Percentiles rank a stretch among this genome's conserved stretches.
These are phyloP conservation scores for Nepenthes alata DNA, from an alignment of 179 eudicot genomes.

Conservation along the genomic window DNA sequence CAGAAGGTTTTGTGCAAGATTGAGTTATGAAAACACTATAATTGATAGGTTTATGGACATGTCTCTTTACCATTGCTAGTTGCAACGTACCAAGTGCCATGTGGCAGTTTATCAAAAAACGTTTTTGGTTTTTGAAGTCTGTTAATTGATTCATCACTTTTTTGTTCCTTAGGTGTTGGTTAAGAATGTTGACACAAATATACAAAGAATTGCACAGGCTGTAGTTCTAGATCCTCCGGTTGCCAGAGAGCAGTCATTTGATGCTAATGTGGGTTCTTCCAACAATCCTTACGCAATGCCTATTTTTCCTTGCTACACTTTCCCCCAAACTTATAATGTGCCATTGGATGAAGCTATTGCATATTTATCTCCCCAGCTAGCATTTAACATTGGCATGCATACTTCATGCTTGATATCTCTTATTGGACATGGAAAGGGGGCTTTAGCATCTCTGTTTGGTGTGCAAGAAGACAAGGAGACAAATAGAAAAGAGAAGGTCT, in stretches of 20 bases:
- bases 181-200: slow-evolving; percentile 42
- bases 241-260: slow-evolving; percentile 16
- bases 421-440: slow-evolving; percentile 55
- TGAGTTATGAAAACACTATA: no score
- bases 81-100: no score
- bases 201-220: slow-evolving; percentile 56
- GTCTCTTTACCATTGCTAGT: no score
- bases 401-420: slow-evolving; percentile 66
- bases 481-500: slow-evolving; percentile 20
- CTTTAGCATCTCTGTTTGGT: slow-evolving; percentile 55
- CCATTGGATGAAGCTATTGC: slow-evolving; percentile 41
- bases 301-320: slow-evolving; percentile 47
- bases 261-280: slow-evolving; percentile 17
- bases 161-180: slow-evolving; percentile 35
- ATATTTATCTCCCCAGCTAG: slow-evolving; percentile 69
- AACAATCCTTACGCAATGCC: slow-evolving; percentile 28
- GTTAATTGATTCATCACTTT: background rate
- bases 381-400: slow-evolving; percentile 72
- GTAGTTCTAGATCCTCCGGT: slow-evolving; percentile 68
- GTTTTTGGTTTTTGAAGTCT: background rate
- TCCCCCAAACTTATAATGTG: slow-evolving; percentile 17
- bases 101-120: background rate
- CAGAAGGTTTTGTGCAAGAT: no score
- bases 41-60: no score
- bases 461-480: slow-evolving; percentile 19